Conservation (phyloP, 2,329 filamentous ascomycete genomes). For the Cladobotryum mycophilum region DNA sequence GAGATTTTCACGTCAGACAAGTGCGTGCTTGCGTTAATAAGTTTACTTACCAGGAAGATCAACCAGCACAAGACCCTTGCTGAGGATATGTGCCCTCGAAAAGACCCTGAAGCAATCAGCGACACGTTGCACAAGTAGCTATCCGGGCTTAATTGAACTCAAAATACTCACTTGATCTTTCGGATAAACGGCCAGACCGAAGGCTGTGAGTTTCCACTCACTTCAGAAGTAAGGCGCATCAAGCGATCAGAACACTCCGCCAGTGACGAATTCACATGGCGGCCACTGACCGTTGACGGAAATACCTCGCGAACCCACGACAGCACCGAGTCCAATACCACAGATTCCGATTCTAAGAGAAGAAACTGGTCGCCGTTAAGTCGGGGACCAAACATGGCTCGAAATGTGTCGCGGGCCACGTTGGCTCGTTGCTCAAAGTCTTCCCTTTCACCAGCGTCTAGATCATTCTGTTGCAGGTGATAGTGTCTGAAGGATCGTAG, state of each 20-base stretch:
- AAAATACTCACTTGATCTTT: slow-evolving; percentile 32
- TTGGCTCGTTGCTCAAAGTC: slow-evolving; percentile 23
- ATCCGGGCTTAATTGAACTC: no score
- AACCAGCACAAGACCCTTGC: slow-evolving; percentile 41
- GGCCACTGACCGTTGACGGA: slow-evolving; percentile 5
- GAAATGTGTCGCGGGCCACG: slow-evolving; percentile 32
- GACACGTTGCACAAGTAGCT: neutral
- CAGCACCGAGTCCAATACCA: slow-evolving; percentile 17
- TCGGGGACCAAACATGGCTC: slow-evolving; percentile 28
- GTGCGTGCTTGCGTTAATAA: no score
- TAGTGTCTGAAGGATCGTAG: slow-evolving; percentile 32
- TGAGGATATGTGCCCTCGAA: slow-evolving; percentile 39
- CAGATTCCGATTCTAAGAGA: slow-evolving; percentile 1
- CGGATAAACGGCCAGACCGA: slow-evolving; percentile 39
- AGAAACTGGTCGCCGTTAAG: slow-evolving; percentile 16
- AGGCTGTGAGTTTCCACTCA: slow-evolving; percentile 10
- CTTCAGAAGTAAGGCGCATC: slow-evolving; percentile 32
- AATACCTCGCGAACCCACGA: slow-evolving; percentile 17
- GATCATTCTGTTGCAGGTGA: slow-evolving; percentile 19
- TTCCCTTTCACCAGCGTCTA: slow-evolving; percentile 19
- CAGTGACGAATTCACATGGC: slow-evolving; percentile 1
- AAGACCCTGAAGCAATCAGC: slow-evolving; percentile 29
- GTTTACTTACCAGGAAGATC: slow-evolving; percentile 37
- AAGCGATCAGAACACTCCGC: slow-evolving; percentile 30
- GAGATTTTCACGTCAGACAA: neutral